A percentile compares a stretch with the other conserved stretches of the same genome.
Evolutionary conservation across 345 rosid species (phyloP).

Genomic region (Linum usitatissimum): DNA sequence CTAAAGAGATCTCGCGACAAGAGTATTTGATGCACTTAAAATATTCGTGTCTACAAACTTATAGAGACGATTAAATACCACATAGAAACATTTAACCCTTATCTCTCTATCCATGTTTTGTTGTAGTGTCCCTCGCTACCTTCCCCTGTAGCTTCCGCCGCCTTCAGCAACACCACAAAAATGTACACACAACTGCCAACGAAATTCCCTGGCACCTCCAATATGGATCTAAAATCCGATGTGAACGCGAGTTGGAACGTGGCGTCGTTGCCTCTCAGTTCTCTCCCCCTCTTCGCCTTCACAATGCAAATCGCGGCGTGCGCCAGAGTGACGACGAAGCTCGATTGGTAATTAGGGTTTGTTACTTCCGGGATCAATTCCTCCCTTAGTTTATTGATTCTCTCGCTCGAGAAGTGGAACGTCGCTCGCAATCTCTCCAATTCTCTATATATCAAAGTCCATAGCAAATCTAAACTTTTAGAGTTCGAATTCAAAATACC

Average conservation of each 20-base stretch:
- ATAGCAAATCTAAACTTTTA: conserved; percentile 5
- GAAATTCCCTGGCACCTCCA: conserved; percentile 9
- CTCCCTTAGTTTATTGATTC: conserved; percentile 2
- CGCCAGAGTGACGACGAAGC: conserved; percentile 4
- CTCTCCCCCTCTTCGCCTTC: conserved; percentile 2
- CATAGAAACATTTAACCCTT: no score
- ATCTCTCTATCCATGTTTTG: no score
- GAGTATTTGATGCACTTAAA: no score
- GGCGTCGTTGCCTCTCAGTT: not conserved
- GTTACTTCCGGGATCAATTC: not conserved
- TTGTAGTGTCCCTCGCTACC: conserved; percentile 9
- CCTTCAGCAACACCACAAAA: not conserved
- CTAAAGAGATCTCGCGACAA: no score
- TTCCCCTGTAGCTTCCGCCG: not conserved
- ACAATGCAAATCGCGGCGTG: not conserved
- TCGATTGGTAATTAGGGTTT: not conserved
- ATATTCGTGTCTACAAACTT: no score
- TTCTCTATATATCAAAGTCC: not conserved
- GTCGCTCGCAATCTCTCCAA: not conserved
- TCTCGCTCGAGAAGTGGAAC: conserved; percentile 4
- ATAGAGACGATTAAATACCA: no score
- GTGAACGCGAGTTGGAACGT: not conserved
- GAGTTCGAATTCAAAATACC: not conserved
- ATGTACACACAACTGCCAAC: conserved; percentile 10
- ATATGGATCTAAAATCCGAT: conserved; percentile 12